Evolutionary conservation across 2,329 filamentous ascomycete genomes (phyloP).

Genomic region (Zymoseptoria crescenta): DNA sequence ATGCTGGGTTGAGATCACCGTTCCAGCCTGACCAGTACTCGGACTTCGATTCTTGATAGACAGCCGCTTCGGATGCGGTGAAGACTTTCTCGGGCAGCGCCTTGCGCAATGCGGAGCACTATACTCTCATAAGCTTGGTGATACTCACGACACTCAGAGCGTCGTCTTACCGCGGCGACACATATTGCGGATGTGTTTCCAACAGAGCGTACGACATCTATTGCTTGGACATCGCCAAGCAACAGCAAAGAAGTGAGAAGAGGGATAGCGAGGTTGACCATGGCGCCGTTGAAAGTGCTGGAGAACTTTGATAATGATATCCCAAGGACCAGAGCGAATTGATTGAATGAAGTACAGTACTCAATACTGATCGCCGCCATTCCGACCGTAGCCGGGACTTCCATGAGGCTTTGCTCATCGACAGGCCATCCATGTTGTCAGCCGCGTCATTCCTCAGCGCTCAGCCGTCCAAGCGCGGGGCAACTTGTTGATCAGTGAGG

Average conservation of each 20-base stretch:
- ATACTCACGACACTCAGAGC: background rate
- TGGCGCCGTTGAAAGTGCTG: background rate
- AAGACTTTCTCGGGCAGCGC: background rate
- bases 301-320: background rate
- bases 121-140: background rate
- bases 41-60: background rate
- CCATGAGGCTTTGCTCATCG: background rate
- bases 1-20: background rate
- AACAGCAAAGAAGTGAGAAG: background rate
- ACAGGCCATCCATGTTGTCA: background rate
- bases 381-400: background rate
- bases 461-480: too few relatives aligned
- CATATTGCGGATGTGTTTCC: background rate
- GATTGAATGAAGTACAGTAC: background rate
- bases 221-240: background rate
- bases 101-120: background rate
- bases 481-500: too few relatives aligned
- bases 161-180: background rate
- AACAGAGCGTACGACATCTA: background rate
- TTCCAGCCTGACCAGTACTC: background rate
- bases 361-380: background rate
- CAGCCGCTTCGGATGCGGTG: background rate
- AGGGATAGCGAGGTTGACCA: background rate
- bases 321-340: background rate
- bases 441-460: background rate